These are phyloP conservation scores for Ophioceras dolichostomum DNA, from an alignment of 2,329 filamentous ascomycete genomes.

Conservation along the genomic window DNA sequence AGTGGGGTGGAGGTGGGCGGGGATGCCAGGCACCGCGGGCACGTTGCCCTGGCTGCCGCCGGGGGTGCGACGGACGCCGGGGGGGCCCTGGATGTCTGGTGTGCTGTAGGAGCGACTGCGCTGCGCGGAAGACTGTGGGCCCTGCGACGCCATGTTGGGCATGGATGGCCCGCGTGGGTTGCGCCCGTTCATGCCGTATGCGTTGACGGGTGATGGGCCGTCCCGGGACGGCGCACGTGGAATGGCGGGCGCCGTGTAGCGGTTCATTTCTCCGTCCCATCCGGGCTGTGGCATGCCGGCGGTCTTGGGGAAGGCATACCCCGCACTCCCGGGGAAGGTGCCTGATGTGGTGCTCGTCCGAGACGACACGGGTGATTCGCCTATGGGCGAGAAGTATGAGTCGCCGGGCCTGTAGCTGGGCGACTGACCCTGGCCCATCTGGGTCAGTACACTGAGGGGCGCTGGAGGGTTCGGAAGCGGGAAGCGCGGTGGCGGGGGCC, in stretches of 20 bases:
- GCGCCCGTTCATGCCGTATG: constrained; percentile 50
- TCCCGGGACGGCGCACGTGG: constrained; percentile 71
- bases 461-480: constrained; percentile 46
- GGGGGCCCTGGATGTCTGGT: constrained; percentile 74
- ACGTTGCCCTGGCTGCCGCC: constrained; percentile 42
- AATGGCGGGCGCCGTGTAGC: constrained; percentile 83
- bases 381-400: constrained; percentile 87
- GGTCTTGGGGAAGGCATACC: constrained; percentile 62
- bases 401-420: constrained; percentile 53
- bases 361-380: constrained; percentile 66
- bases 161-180: constrained; percentile 68
- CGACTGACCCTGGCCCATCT: constrained; percentile 33
- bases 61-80: constrained; percentile 42
- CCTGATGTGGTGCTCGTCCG: constrained; percentile 64
- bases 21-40: constrained; percentile 66
- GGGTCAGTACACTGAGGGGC: constrained; percentile 58
- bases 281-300: constrained; percentile 51
- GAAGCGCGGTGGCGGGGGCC: constrained; percentile 54
- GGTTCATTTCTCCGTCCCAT: constrained; percentile 55
- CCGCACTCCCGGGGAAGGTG: constrained; percentile 45
- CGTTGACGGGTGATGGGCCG: constrained; percentile 50
- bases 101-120: constrained; percentile 87
- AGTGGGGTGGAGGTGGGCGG: constrained; percentile 51
- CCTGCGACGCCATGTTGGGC: constrained; percentile 46
- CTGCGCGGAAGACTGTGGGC: constrained; percentile 46